These are phyloP conservation scores for Grosmannia serpens DNA, from an alignment of 2,329 filamentous ascomycete species.

Conservation along the genomic window DNA sequence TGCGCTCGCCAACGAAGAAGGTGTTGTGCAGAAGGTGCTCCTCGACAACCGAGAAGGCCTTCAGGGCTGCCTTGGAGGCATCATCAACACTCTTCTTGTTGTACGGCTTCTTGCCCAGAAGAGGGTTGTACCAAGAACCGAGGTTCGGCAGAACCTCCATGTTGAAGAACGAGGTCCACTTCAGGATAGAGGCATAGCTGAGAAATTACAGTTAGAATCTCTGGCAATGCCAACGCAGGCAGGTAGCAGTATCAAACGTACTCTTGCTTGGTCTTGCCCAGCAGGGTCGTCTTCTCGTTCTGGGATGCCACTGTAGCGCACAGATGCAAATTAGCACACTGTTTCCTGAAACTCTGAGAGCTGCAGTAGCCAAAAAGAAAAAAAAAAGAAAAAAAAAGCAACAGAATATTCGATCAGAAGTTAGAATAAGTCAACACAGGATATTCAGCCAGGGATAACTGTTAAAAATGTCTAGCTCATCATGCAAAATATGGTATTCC, in stretches of 20 bases:
- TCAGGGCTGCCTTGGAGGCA: conserved; percentile 53
- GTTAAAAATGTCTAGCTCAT: conserved; percentile 70
- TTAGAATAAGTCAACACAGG: conserved; percentile 79
- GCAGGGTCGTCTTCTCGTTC: conserved; percentile 98
- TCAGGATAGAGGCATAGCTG: conserved; percentile 87
- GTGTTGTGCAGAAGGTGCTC: conserved; percentile 85
- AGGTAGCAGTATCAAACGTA: conserved; percentile 29
- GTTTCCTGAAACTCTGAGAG: neutral
- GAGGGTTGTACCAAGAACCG: conserved; percentile 74
- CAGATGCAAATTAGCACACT: conserved; percentile 12
- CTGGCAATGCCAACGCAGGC: neutral
- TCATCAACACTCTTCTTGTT: conserved; percentile 98
- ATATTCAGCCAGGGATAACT: conserved; percentile 99
- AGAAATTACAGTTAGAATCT: neutral
- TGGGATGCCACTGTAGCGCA: conserved; percentile 73
- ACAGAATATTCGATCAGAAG: conserved; percentile 58
- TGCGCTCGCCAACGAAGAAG: conserved; percentile 93
- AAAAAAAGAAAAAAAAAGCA: conserved; percentile 22
- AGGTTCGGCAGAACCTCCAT: conserved; percentile 64
- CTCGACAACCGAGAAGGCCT: conserved; percentile 65
- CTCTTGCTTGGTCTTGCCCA: conserved; percentile 99
- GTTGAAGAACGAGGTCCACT: conserved; percentile 98
- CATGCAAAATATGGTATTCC: conserved; percentile 23
- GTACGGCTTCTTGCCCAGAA: conserved; percentile 72
- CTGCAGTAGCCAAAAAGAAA: conserved; percentile 14